These are phyloP conservation scores for Mantamonas sphyraenae DNA, from an alignment of 78 protist species.

Conservation along the genomic window DNA sequence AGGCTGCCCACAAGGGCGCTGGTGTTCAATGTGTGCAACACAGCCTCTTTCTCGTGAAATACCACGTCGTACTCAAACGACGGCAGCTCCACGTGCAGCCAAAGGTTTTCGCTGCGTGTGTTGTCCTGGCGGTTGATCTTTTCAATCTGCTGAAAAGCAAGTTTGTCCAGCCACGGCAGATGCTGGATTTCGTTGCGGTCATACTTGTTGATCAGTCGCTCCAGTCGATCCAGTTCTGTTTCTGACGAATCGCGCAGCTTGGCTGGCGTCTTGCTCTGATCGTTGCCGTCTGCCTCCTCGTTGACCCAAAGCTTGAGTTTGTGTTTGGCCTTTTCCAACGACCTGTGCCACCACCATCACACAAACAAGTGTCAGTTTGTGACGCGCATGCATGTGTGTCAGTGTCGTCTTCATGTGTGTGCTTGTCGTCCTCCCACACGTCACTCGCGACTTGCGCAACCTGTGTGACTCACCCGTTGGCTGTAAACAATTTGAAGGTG, in stretches of 20 bases:
- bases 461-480: background rate
- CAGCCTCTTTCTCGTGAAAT: background rate
- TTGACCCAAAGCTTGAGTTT: background rate
- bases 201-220: background rate
- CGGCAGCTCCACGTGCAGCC: background rate
- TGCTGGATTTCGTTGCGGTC: background rate
- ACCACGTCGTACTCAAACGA: conserved; percentile 5
- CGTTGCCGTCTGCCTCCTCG: background rate
- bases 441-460: no score
- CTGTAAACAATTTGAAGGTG: background rate
- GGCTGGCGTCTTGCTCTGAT: background rate
- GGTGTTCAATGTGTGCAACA: background rate
- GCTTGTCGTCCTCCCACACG: no score
- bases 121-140: background rate
- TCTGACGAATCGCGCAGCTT: background rate
- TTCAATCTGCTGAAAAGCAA: conserved; percentile 3
- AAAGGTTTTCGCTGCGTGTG: background rate
- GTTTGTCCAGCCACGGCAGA: background rate
- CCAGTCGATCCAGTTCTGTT: background rate
- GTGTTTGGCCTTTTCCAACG: background rate
- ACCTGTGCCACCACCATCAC: no score
- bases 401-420: background rate
- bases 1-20: background rate
- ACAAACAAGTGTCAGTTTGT: background rate
- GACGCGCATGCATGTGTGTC: background rate